phyloP scores from a whole-genome alignment of 2,329 filamentous ascomycete genomes.

The Penicillium griseofulvum region DNA sequence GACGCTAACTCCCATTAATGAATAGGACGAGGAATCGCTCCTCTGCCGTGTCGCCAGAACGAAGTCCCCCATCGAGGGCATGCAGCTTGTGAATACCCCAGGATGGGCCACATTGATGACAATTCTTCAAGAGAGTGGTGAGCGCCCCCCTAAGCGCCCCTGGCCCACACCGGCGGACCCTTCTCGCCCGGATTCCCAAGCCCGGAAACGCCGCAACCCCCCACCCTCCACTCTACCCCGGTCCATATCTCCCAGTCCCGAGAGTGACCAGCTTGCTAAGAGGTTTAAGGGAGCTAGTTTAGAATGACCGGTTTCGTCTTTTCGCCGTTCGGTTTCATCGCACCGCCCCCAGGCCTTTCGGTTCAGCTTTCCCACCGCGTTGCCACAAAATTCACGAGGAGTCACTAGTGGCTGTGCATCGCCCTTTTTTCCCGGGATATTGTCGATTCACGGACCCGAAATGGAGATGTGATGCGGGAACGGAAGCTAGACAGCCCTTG shows the following conservation, averaged over 20 bases:
- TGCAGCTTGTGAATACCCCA: constrained; percentile 78
- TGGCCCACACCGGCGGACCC: constrained; percentile 44
- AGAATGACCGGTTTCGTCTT: constrained; percentile 34
- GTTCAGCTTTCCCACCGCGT: background rate
- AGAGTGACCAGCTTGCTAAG: constrained; percentile 63
- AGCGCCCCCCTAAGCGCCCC: constrained; percentile 78
- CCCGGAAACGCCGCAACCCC: constrained; percentile 30
- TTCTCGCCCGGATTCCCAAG: constrained; percentile 31
- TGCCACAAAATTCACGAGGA: background rate
- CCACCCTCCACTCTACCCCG: constrained; percentile 26
- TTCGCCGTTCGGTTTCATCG: constrained; percentile 10
- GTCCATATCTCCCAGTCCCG: constrained; percentile 44
- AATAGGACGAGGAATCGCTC: constrained; percentile 81
- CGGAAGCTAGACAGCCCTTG: background rate
- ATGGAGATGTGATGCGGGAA: background rate
- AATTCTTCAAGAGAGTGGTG: constrained; percentile 95
- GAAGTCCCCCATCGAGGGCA: constrained; percentile 75
- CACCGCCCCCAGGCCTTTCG: background rate
- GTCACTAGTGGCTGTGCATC: background rate
- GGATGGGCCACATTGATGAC: constrained; percentile 93
- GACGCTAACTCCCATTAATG: constrained; percentile 13
- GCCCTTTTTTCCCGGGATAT: background rate
- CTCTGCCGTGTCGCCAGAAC: constrained; percentile 80
- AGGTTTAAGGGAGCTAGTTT: constrained; percentile 63
- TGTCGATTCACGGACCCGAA: background rate